Evolutionary conservation across 2,329 filamentous ascomycete genomes (phyloP), one percentile per base, ranked within the genome.

Genomic region (Hymenoscyphus repandus): DNA sequence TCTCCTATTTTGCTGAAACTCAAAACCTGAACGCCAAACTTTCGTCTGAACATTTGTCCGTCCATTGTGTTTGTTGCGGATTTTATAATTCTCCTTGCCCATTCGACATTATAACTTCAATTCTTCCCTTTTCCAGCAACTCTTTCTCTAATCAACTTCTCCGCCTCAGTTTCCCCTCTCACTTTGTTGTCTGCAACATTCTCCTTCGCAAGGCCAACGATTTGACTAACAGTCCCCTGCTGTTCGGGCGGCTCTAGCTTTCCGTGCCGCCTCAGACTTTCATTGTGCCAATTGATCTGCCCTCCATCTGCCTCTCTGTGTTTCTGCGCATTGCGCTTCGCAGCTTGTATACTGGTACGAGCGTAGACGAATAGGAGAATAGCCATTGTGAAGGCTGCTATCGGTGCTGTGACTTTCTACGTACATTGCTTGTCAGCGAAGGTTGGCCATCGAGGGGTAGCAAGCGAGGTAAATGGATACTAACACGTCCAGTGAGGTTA

Each of bases 291-390:
- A 62, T 63, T 74, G 55, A 72, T 77, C 68, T 71, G 77, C 47
- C 76, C 79, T 27, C 75, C 77, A 54, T 81, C 77, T 36, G 75
- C 77, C 58, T 80, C 75, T 43, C 81, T 70, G 47, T 80, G 77
- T 54, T 72, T 70, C 58, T 80, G 74, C 0, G 83, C 83, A 56
- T 86, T 85, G 42, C 77, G 72, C 59, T 85, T 85, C 2, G 85
- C 85, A 20, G 82, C 78, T 53, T 76, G 73, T 55, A 88, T 87
- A 20, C 79, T 83, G 7, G 77, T 83, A 45, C 83, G 71, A 27
- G 82, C 74, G 67, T 88, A 88, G 37, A 72, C 73, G 51, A 79
- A 74, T 18, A 79, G 66, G 11, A 79, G 62, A 42, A 70, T 67
- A 3, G 76, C 76, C 76, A 79, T 79, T 15, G 73, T 74, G 53